These are phyloP conservation scores for Leccinum truebloodii DNA, from an alignment of 768 basidiomycete species.

Conservation along the genomic window DNA sequence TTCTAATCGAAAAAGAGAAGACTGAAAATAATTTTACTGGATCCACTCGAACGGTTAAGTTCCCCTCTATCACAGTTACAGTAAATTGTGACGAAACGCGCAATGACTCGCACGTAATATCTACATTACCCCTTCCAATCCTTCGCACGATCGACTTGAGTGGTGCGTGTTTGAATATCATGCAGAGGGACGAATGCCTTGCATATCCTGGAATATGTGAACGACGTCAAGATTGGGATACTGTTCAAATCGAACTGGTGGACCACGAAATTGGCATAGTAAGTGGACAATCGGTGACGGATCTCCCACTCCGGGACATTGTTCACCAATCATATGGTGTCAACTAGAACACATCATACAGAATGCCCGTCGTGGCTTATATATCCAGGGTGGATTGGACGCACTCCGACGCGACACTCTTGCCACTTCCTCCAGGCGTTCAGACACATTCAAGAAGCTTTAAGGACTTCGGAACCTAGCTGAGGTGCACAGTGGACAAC, in stretches of 20 bases:
- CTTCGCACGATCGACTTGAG: background rate
- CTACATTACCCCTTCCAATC: background rate
- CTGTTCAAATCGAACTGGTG: too few species aligned
- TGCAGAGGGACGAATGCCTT: background rate
- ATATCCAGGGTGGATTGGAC: background rate
- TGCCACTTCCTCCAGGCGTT: background rate
- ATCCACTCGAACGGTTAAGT: too few species aligned
- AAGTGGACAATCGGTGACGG: too few species aligned
- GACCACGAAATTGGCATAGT: too few species aligned
- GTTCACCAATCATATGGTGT: constrained; percentile 4
- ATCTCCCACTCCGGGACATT: too few species aligned
- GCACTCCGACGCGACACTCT: background rate
- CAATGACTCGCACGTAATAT: too few species aligned
- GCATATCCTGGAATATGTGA: too few species aligned
- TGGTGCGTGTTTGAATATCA: background rate
- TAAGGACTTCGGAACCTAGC: constrained; percentile 14
- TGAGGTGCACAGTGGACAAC: background rate
- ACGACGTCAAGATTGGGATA: too few species aligned
- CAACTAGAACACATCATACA: constrained; percentile 5
- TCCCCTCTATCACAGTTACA: too few species aligned
- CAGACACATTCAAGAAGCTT: background rate
- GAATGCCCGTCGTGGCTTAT: constrained; percentile 9
- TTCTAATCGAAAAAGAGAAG: background rate
- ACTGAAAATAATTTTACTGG: background rate
- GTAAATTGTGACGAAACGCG: too few species aligned